Percentiles rank a stretch among this genome's conserved stretches.
phyloP scores from a whole-genome alignment of 2,329 filamentous ascomycete genomes.

The Albophoma yamanashiensis region DNA sequence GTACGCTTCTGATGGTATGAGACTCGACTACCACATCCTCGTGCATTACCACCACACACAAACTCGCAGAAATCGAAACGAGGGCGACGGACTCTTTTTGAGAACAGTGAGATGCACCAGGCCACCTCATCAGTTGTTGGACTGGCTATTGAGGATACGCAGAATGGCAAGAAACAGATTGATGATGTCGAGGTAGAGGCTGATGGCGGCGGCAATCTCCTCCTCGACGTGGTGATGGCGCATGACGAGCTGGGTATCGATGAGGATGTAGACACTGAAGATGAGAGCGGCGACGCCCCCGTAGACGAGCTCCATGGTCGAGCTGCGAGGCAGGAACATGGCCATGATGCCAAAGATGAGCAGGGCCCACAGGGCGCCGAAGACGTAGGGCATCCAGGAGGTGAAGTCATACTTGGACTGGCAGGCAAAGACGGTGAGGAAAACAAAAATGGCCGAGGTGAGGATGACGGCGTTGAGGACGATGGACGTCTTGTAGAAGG shows the following conservation, averaged over 20 bases:
- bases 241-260: slow-evolving; percentile 94
- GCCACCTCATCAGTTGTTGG: slow-evolving; percentile 58
- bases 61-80: not conserved
- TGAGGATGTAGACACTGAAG: slow-evolving; percentile 89
- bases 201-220: slow-evolving; percentile 92
- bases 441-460: slow-evolving; percentile 72
- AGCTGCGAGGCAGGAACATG: slow-evolving; percentile 76
- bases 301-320: slow-evolving; percentile 75
- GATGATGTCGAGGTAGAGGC: slow-evolving; percentile 89
- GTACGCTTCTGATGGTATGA: not conserved
- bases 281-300: slow-evolving; percentile 73
- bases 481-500: slow-evolving; percentile 73
- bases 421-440: slow-evolving; percentile 81
- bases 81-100: not conserved
- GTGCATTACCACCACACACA: not conserved
- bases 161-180: slow-evolving; percentile 96
- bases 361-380: slow-evolving; percentile 80
- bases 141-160: slow-evolving; percentile 91
- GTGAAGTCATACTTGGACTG: slow-evolving; percentile 99
- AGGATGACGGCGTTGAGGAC: slow-evolving; percentile 86
- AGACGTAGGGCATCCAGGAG: slow-evolving; percentile 90
- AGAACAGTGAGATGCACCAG: not conserved
- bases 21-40: not conserved
- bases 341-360: slow-evolving; percentile 90
- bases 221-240: slow-evolving; percentile 95